Evolutionary conservation across 108 stramenopile genomes (phyloP).

Genomic region (Cyclotella atomus): DNA sequence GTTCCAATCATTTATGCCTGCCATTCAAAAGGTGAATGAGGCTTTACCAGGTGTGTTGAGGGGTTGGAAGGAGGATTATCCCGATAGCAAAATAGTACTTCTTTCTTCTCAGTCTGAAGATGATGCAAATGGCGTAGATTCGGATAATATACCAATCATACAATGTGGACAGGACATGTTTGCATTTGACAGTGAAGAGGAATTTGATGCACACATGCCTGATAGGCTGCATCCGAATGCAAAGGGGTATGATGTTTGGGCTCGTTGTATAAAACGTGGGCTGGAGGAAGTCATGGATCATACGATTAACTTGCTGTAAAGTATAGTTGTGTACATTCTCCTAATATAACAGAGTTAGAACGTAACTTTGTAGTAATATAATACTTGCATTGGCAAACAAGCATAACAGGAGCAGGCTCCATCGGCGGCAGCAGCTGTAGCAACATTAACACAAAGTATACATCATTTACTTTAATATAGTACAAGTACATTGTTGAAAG

Average conservation of each 20-base stretch:
- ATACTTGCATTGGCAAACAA: no score
- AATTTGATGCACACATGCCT: slow-evolving; percentile 45
- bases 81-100: slow-evolving; percentile 29
- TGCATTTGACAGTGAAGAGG: slow-evolving; percentile 20
- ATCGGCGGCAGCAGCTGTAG: no score
- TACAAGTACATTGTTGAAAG: no score
- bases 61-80: slow-evolving; percentile 42
- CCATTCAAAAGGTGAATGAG: slow-evolving; percentile 45
- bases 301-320: neutral
- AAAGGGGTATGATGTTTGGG: slow-evolving; percentile 42
- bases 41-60: slow-evolving; percentile 26
- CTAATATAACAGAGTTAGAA: no score
- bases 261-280: slow-evolving; percentile 37
- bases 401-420: no score
- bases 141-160: neutral
- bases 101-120: slow-evolving; percentile 23
- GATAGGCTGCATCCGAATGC: slow-evolving; percentile 58
- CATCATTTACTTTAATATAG: no score
- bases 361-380: no score
- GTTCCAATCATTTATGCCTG: slow-evolving; percentile 44
- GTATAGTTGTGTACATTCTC: no score
- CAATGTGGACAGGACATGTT: slow-evolving; percentile 38
- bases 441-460: no score
- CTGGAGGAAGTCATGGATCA: slow-evolving; percentile 27
- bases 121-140: neutral